These are phyloP conservation scores for Flaveria brownii DNA, from an alignment of 129 eudicot species.

Conservation along the genomic window DNA sequence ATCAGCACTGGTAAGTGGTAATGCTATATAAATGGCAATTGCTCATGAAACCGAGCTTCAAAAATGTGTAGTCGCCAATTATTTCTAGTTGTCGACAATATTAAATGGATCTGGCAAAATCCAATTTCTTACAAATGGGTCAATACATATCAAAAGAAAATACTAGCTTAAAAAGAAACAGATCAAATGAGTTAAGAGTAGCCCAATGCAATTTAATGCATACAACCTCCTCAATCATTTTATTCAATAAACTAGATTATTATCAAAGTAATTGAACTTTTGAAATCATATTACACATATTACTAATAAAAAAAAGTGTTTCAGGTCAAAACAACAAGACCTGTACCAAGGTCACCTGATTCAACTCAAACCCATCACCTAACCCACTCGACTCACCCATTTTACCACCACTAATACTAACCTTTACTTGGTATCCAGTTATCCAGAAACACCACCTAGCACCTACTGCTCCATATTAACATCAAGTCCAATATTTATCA, in stretches of 20 bases:
- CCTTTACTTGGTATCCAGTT: constrained; percentile 11
- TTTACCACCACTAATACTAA: constrained; percentile 10
- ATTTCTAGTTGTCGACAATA: constrained; percentile 8
- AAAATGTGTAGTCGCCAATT: constrained; percentile 2
- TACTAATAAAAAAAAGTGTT: background rate
- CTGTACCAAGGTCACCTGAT: background rate
- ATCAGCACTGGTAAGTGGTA: no score
- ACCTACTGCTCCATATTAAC: background rate
- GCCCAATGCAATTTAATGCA: background rate
- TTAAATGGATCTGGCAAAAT: background rate
- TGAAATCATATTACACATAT: background rate
- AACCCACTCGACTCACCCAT: background rate
- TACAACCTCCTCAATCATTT: background rate
- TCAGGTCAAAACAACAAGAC: background rate
- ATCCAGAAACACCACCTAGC: background rate
- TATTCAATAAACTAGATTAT: background rate
- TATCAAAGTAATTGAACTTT: background rate
- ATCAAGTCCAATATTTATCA: constrained; percentile 11
- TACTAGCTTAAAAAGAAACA: background rate
- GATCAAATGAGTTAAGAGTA: background rate
- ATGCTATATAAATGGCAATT: background rate
- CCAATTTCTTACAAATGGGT: background rate
- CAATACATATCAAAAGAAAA: background rate
- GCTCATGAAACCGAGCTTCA: constrained; percentile 14
- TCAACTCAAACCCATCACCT: background rate